phyloP scores from a whole-genome alignment of 345 rosid genomes.

The Cochlearia excelsa region DNA sequence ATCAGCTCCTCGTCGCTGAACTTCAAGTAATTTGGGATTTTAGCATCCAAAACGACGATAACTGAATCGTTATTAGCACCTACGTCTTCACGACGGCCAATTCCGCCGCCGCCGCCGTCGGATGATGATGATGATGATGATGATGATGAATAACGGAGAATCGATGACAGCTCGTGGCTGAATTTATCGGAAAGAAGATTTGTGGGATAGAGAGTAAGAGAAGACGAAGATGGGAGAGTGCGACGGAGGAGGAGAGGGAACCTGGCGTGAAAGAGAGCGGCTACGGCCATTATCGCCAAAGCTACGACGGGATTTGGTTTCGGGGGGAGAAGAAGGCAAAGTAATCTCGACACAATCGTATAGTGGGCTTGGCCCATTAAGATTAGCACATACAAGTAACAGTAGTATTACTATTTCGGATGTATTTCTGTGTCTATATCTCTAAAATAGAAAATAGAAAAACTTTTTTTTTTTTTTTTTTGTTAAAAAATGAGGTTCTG shows the following conservation, averaged over 20 bases:
- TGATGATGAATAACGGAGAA: slow-evolving; percentile 20
- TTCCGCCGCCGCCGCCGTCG: slow-evolving; percentile 10
- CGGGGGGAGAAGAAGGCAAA: neutral
- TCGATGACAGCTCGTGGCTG: neutral
- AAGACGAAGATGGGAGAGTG: slow-evolving; percentile 15
- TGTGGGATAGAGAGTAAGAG: neutral
- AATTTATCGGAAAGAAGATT: slow-evolving; percentile 1
- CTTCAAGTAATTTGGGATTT: slow-evolving; percentile 41
- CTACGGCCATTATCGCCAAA: slow-evolving; percentile 36
- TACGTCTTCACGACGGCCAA: neutral
- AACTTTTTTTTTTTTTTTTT: too few relatives aligned
- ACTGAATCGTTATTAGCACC: neutral
- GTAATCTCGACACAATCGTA: too few relatives aligned
- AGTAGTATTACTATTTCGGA: too few relatives aligned
- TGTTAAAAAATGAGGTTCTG: too few relatives aligned
- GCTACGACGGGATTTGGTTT: slow-evolving; percentile 18
- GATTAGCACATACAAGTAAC: too few relatives aligned
- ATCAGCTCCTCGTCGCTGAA: slow-evolving; percentile 68
- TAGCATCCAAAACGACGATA: neutral
- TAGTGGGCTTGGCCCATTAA: too few relatives aligned
- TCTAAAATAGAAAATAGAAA: too few relatives aligned
- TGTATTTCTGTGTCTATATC: too few relatives aligned
- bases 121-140: neutral
- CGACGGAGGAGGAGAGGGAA: slow-evolving; percentile 32
- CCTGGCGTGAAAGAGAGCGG: slow-evolving; percentile 29